Conservation (phyloP, 2,329 filamentous ascomycete species). For the Aspergillus puulaauensis region DNA sequence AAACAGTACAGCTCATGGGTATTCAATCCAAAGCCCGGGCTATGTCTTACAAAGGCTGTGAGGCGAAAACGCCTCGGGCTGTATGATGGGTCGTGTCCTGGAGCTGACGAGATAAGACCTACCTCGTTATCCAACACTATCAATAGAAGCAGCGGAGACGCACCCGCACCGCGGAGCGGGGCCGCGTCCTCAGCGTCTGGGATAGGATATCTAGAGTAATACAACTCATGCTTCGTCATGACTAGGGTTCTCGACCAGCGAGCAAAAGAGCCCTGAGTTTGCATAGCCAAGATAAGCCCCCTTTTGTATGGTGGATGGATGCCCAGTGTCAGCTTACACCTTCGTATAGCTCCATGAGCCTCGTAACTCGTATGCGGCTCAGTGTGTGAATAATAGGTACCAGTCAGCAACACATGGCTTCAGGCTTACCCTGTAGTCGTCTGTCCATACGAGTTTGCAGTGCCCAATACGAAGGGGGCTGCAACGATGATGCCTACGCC, state of each 20-base stretch:
- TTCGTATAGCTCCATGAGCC: too few relatives aligned
- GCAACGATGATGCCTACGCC: too few relatives aligned
- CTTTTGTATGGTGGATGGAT: too few relatives aligned
- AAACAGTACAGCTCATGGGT: not conserved
- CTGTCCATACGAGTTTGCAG: too few relatives aligned
- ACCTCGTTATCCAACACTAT: not conserved
- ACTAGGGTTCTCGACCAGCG: not conserved
- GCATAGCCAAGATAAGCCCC: too few relatives aligned
- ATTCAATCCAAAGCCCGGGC: not conserved
- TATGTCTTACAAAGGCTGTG: not conserved
- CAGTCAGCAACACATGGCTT: too few relatives aligned
- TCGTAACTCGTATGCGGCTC: too few relatives aligned
- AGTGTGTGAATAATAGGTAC: too few relatives aligned
- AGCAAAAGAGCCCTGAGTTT: too few relatives aligned
- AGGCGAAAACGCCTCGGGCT: not conserved
- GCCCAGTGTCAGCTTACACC: too few relatives aligned
- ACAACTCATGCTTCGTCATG: not conserved
- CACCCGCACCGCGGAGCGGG: conserved; percentile 1
- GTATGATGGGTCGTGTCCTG: not conserved
- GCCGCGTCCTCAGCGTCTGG: not conserved
- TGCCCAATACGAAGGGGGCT: too few relatives aligned
- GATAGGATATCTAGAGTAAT: not conserved
- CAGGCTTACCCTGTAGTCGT: too few relatives aligned
- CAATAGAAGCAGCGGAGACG: not conserved
- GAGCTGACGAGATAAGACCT: not conserved